Evolutionary conservation across 1,284 basidiomycete species (phyloP), one percentile per base, ranked within the genome.

Genomic region (Microbotryomycetes sp.): DNA sequence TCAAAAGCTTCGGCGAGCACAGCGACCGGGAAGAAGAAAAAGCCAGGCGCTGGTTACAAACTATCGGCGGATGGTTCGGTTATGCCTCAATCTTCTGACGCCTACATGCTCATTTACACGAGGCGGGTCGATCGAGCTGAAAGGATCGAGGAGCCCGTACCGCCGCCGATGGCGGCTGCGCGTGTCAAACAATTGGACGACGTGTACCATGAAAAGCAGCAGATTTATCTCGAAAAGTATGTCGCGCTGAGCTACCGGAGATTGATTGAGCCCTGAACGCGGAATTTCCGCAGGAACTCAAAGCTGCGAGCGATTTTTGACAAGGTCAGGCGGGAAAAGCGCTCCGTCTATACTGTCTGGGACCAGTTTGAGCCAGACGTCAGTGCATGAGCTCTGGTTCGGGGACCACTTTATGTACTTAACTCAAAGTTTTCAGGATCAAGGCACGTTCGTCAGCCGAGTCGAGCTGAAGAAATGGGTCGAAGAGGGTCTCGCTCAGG

Each of bases 21-120:
- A 52, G 41, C 47, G 21, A 69, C 56, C 51, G 64, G 53, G 57
- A 57, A 54, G 54, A 21, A 15, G 23, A 51, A 29, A 29, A 49
- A 31, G 26, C 57, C 49, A 3, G 15, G 28, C 11, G 41, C 55
- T 5, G 59, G 56, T 3, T 66, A 63, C 45, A 26, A 41, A 41
- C 9, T 41, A 11, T 9, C 35, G 18, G 11, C 35, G 18, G 18
- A 41, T 41, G 35, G 35, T 41, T 41, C 35, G 11, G 18, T 41
- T 41, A 41, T 41, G 35, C 35, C 35, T 41, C 35, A 41, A 41
- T 41, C 35, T 41, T 18, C 9, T 11, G 35, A 41, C 5, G 16
- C 89, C 26, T 94, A 96, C 76, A 92, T 94, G 90, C 81, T 94
- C 45, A 85, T 96, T 54, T 96, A 94, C 75, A 81, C 82, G 46